Evolutionary conservation across 169 alveolate species (phyloP), one percentile per base, ranked within the genome.

Genomic region (Babesia gibsoni): DNA sequence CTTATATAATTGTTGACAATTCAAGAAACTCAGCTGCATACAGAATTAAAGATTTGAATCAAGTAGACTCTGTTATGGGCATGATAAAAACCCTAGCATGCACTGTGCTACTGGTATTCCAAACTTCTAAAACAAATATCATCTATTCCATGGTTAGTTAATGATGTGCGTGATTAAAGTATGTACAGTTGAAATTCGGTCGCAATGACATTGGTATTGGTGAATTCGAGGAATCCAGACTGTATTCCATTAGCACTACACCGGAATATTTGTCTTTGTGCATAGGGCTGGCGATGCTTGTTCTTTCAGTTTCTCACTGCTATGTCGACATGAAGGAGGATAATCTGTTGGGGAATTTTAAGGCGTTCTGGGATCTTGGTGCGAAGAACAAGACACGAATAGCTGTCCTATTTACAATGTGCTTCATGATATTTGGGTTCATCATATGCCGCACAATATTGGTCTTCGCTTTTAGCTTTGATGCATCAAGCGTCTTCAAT

Each of bases 61-160:
- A 36, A 12, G 30, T 58, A 12, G 27, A 58, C 22, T 37, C 12
- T 16, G 18, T 41, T 58, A 36, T 39, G 35, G 2, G n/a, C 39
- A 18, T n/a, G 4, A n/a, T 36, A 1, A 39, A 58, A 10, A 36
- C 52, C 0, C 5, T 23, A 10, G 25, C 37, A 9, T 25, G 37
- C 12, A 41, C 7, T 4, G 2, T 35, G 14, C 9, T 58, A 7
- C 22, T 61, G 30, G 32, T 61, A 20, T 41, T 61, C 20, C 53
- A 61, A 61, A 61, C 57, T 16, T 43, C 72, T 9, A 48, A 61
- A 22, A 9, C 43, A 25, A 58, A 61, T 4, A 20, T 61, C 36
- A 18, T 61, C 16, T 61, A 61, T 32, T 12, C 22, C 0, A 9
- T 45, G 72, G 72, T 61, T 25, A 6, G 72, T 43, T 1, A 1